phyloP scores from a whole-genome alignment of 805 yeast genomes.

The Kodamaea kaohsiungensis region DNA sequence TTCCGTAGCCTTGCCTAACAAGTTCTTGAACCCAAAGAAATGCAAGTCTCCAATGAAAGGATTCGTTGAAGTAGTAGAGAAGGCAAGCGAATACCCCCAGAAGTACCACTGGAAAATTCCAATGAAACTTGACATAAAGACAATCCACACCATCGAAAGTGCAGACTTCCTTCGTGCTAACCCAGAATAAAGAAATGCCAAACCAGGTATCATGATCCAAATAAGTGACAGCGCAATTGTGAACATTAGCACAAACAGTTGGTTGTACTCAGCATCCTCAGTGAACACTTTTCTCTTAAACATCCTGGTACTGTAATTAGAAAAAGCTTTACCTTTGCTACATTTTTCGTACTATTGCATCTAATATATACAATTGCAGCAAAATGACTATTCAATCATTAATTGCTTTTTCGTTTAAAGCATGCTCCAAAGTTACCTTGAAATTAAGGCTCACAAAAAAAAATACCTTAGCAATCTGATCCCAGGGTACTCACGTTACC shows the following conservation, averaged over 20 bases:
- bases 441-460: background rate
- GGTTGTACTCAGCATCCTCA: constrained; percentile 33
- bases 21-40: constrained; percentile 77
- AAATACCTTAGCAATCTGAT: background rate
- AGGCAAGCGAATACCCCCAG: constrained; percentile 97
- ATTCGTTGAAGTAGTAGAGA: constrained; percentile 75
- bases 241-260: constrained; percentile 39
- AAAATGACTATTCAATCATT: background rate
- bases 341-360: background rate
- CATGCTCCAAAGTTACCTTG: background rate
- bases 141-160: constrained; percentile 78
- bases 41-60: constrained; percentile 86
- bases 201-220: constrained; percentile 91
- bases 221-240: constrained; percentile 69
- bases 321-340: too few species aligned
- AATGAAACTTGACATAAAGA: constrained; percentile 69
- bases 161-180: constrained; percentile 90
- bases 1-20: constrained; percentile 48
- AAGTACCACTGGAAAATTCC: constrained; percentile 92
- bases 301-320: background rate
- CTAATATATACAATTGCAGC: background rate
- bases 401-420: background rate
- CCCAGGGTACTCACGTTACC: background rate
- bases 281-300: constrained; percentile 33
- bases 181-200: constrained; percentile 91